Evolutionary conservation across 345 rosid species (phyloP), one percentile per base, ranked within the genome.

Genomic region (Euphorbia peplus): DNA sequence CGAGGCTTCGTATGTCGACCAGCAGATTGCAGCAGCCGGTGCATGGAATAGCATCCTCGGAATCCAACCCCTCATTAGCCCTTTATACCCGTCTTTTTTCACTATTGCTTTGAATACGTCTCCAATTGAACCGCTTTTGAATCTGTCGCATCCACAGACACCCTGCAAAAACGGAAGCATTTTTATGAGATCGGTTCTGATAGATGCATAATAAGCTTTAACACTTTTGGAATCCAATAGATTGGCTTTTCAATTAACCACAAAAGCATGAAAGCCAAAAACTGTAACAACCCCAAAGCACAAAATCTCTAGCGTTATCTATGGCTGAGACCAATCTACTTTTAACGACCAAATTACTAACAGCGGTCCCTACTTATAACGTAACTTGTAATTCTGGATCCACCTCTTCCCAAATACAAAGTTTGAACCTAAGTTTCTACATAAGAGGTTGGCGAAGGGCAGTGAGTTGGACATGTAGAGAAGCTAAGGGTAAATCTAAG

Each of bases 21-120:
- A 95, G 73, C 97, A 90, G 70, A 92, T 95, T 3, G 99, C 97
- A 35, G 99, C 97, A 67, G 99, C 99, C n/a, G 98, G 99, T 47
- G 98, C 97, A 70, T 95, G 99, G 86, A 95, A 95, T 32, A 95
- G 88, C 95, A 90, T 95, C 86, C 99, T 83, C 0, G 98, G 99
- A 51, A 81, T 75, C 99, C 99, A 95, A 24, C 99, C 99, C 72
- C 98, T 88, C 16, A 88, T 70, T 19, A 92, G 89, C 68, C 98
- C 98, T 74, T 73, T 83, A 77, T 92, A 92, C 13, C 98, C 96
- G 0, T 95, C 97, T 80, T 92, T 92, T 70, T 76, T 73, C 42
- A 95, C 77, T 62, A 95, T 90, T 32, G 86, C 79, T 19, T 60
- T 73, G 16, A 92, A 42, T 32, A 95, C 99, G 68, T 85, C 92